Base-by-base conservation (phyloP, 1,284 basidiomycete species). In the Moniliella sp. region DNA sequence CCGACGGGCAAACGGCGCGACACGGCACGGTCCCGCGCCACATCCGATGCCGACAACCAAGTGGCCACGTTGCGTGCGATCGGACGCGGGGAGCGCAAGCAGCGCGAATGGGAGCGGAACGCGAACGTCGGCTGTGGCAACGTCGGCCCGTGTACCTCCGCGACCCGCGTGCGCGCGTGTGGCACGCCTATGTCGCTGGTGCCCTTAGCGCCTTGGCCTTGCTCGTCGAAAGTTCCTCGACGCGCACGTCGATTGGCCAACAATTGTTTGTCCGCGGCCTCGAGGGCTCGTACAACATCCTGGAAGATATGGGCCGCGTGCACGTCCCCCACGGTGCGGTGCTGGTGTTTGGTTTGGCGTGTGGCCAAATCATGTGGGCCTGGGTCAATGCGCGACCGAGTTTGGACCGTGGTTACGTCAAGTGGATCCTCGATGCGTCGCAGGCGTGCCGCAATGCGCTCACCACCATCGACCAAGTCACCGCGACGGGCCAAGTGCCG, bases 101-200 rank as follows among this genome's bases (percentile, higher is more conserved):
- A n/a, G n/a, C n/a, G n/a, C n/a, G n/a, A n/a, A n/a, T n/a, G n/a
- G n/a, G n/a, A n/a, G n/a, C n/a, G n/a, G n/a, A n/a, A n/a, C n/a
- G n/a, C n/a, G n/a, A n/a, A n/a, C n/a, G n/a, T n/a, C n/a, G n/a
- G n/a, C n/a, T n/a, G n/a, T n/a, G n/a, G n/a, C n/a, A n/a, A n/a
- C n/a, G n/a, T n/a, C n/a, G n/a, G n/a, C n/a, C n/a, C n/a, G n/a
- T n/a, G n/a, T n/a, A n/a, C 21, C 42, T 48, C 40, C 43, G 36
- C 2, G 52, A 56, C 33, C 55, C 55, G 2, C 43, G 55, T 27
- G 44, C 43, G 27, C 50, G 65, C 41, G 64, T 75, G 42, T 94
- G 86, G 84, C 79, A 94, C 52, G 75, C 84, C 1, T 74, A 80
- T 0, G 61, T 81, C 4, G 83, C 88, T 2, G 86, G 86, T 10